Conservation (phyloP, 805 yeast species). For the Saccharomyces mikatae region DNA sequence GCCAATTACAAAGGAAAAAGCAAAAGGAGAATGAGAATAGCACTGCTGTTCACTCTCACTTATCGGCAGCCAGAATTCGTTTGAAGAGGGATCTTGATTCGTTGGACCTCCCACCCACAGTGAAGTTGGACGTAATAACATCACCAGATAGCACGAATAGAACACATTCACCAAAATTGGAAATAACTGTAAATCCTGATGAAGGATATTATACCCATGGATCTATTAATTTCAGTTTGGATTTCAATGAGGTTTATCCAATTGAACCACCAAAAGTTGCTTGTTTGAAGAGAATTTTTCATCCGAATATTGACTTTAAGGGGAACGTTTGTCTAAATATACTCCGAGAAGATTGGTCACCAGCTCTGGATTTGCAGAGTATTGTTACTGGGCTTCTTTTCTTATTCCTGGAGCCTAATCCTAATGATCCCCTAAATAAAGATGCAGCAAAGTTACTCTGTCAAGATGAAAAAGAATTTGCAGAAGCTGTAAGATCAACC, state of each 20-base stretch:
- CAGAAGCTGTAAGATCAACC: slow-evolving; percentile 45
- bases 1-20: slow-evolving; percentile 20
- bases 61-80: slow-evolving; percentile 18
- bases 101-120: slow-evolving; percentile 22
- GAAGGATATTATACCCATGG: slow-evolving; percentile 26
- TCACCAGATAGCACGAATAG: slow-evolving; percentile 4
- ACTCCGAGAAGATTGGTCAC: slow-evolving; percentile 92
- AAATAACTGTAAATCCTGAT: slow-evolving; percentile 20
- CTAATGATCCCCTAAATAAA: slow-evolving; percentile 86
- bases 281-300: slow-evolving; percentile 68
- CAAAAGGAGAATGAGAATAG: slow-evolving; percentile 3
- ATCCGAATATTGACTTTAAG: slow-evolving; percentile 84
- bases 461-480: slow-evolving; percentile 42
- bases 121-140: slow-evolving; percentile 5
- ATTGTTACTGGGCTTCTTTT: slow-evolving; percentile 79
- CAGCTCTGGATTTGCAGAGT: slow-evolving; percentile 74
- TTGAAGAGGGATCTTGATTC: slow-evolving; percentile 21
- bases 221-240: slow-evolving; percentile 51
- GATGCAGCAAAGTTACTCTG: slow-evolving; percentile 65
- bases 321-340: slow-evolving; percentile 92
- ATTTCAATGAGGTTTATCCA: slow-evolving; percentile 67
- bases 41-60: background rate
- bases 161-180: slow-evolving; percentile 9
- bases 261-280: slow-evolving; percentile 86
- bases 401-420: slow-evolving; percentile 82